Evolutionary conservation across 2,329 filamentous ascomycete species (phyloP), one percentile per base, ranked within the genome.

Genomic region (Fusarium verticillioides): DNA sequence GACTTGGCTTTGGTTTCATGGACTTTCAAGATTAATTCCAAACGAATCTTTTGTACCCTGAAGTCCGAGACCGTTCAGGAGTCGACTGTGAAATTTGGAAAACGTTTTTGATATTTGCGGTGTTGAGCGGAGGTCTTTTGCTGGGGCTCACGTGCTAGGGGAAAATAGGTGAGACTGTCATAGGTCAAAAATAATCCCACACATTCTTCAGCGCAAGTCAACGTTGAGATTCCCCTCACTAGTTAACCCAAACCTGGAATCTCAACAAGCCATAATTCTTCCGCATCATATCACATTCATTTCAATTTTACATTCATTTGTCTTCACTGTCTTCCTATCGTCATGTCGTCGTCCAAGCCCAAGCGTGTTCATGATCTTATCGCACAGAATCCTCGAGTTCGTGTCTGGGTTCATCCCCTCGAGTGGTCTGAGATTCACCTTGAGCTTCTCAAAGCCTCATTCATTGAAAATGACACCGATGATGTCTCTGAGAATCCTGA

Each of bases 371-470:
- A 72, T 53, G 71, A 75, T 36, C 59, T 78, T 39, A 64, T 78
- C 34, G 72, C 73, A n/a, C 72, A 66, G 28, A 54, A 78, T 28
- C 77, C 77, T 16, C 58, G 75, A 40, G 77, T 78, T 62, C 77
- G 77, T 7, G 63, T 78, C 21, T 69, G 72, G 13, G 77, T 78
- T 5, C 75, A 74, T 26, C 77, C 77, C 4, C 23, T 74, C 4
- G 75, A 78, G 56, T 78, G 77, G 77, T 70, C 70, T 3, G 26
- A 56, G 1, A 47, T 66, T 9, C 77, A 78, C 32, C 40, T 78
- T 6, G 50, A 71, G 13, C 74, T 78, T 2, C 60, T 78, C 5
- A 43, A 60, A 4, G 68, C 56, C 30, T 60, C 37, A 7, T 78
- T 78, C n/a, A 30, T 61, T 12, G 64, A 73, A n/a, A 30, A 39